Conservation (phyloP, 2,329 filamentous ascomycete species). For the Neofusicoccum sp. region DNA sequence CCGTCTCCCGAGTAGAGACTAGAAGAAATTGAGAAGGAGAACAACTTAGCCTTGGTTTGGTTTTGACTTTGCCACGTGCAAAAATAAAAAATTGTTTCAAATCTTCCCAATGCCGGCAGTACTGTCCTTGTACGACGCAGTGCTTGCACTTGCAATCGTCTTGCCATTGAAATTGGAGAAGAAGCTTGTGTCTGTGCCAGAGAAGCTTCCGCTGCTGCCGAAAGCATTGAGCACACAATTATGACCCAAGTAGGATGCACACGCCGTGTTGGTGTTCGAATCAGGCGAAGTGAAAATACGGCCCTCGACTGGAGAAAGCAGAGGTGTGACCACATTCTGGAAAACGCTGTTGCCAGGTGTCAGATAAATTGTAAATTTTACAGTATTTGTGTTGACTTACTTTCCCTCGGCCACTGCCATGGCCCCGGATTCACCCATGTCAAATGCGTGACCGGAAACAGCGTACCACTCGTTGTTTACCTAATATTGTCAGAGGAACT, state of each 20-base stretch:
- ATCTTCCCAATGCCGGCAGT: constrained; percentile 28
- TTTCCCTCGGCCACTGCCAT: constrained; percentile 57
- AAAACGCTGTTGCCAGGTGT: constrained; percentile 42
- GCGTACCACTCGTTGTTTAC: constrained; percentile 63
- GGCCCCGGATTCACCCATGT: constrained; percentile 37
- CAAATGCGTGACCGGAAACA: constrained; percentile 58
- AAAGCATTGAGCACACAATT: constrained; percentile 50
- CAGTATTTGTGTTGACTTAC: too few relatives aligned
- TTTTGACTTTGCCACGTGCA: too few relatives aligned
- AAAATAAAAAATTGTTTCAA: not conserved
- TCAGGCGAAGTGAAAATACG: constrained; percentile 36
- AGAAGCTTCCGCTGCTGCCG: constrained; percentile 28
- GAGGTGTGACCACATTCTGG: constrained; percentile 50
- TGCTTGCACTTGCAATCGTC: constrained; percentile 49
- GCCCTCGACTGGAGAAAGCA: constrained; percentile 43
- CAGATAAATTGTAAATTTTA: too few relatives aligned
- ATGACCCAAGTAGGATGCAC: constrained; percentile 48
- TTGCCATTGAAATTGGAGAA: constrained; percentile 53
- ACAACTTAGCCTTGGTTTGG: too few relatives aligned
- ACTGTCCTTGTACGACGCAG: constrained; percentile 40
- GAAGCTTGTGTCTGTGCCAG: constrained; percentile 46
- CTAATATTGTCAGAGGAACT: constrained; percentile 26
- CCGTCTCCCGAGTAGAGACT: too few relatives aligned
- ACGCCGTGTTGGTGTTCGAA: constrained; percentile 41
- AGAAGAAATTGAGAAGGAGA: too few relatives aligned